Conservation (phyloP, 371 early-diverging fungal genomes). For the Rhizopus sp. region DNA sequence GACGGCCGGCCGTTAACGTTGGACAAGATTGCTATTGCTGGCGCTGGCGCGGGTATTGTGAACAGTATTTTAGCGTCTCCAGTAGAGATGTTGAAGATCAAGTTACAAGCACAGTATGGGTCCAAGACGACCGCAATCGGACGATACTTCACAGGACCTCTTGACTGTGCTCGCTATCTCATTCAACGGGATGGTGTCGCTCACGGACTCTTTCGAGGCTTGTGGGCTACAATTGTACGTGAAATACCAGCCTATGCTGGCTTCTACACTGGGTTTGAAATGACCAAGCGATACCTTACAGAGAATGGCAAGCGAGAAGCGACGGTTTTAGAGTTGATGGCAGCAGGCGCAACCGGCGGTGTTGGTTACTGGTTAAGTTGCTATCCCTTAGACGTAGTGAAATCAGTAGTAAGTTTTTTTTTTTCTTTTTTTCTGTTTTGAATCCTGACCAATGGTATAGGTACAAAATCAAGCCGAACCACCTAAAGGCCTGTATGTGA, state of each 20-base stretch:
- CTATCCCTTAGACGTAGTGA: slow-evolving; percentile 85
- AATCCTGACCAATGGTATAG: slow-evolving; percentile 18
- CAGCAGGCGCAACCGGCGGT: slow-evolving; percentile 77
- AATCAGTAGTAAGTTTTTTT: slow-evolving; percentile 67
- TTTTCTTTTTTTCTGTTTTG: neutral
- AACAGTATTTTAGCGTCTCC: slow-evolving; percentile 79
- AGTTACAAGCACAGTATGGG: slow-evolving; percentile 77
- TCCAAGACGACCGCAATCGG: slow-evolving; percentile 25
- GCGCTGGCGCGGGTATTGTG: slow-evolving; percentile 75
- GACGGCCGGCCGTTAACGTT: slow-evolving; percentile 38
- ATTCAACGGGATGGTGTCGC: slow-evolving; percentile 64
- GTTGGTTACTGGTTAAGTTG: slow-evolving; percentile 79
- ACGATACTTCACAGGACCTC: slow-evolving; percentile 54
- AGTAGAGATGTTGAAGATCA: slow-evolving; percentile 82
- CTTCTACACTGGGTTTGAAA: slow-evolving; percentile 82
- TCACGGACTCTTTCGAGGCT: slow-evolving; percentile 76
- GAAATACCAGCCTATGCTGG: slow-evolving; percentile 88
- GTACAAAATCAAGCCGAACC: slow-evolving; percentile 63
- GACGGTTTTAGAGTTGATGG: slow-evolving; percentile 63
- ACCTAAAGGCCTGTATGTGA: slow-evolving; percentile 66
- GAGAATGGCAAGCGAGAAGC: slow-evolving; percentile 42
- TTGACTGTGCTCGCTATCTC: slow-evolving; percentile 67
- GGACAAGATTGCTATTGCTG: slow-evolving; percentile 73
- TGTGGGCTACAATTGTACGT: slow-evolving; percentile 75
- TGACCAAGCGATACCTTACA: slow-evolving; percentile 63